Conservation (phyloP, 1,284 basidiomycete genomes). For the Inonotus hispidus region DNA sequence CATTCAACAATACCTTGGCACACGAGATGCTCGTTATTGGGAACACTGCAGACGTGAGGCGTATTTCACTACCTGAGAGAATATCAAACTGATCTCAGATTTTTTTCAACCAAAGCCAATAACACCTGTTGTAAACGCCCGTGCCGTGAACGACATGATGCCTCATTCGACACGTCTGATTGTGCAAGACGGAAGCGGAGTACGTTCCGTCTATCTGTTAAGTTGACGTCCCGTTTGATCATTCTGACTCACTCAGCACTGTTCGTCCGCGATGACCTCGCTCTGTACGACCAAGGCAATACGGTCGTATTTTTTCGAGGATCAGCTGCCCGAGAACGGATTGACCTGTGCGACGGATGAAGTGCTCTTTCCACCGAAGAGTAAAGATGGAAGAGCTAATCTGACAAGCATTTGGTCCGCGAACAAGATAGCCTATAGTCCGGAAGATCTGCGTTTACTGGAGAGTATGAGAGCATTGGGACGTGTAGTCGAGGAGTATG, state of each 20-base stretch:
- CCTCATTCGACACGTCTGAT: constrained; percentile 22
- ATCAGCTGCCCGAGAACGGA: constrained; percentile 22
- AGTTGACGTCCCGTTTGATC: constrained; percentile 1
- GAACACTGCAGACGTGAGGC: constrained; percentile 21
- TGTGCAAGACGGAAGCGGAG: constrained; percentile 24
- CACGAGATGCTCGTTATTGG: constrained; percentile 25
- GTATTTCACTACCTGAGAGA: background rate
- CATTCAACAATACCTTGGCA: constrained; percentile 23
- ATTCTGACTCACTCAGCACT: constrained; percentile 18
- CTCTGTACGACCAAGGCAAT: constrained; percentile 22
- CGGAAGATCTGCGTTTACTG: constrained; percentile 20
- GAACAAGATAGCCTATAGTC: constrained; percentile 6
- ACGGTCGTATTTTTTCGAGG: constrained; percentile 22
- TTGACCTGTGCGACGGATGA: constrained; percentile 23
- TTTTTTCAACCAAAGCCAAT: constrained; percentile 19
- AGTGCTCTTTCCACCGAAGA: constrained; percentile 21
- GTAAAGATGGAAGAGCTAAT: background rate
- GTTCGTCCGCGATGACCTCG: constrained; percentile 24
- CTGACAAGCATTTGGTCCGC: background rate
- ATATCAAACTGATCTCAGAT: background rate
- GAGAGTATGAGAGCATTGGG: constrained; percentile 21
- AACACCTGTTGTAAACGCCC: constrained; percentile 23
- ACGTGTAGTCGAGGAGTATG: constrained; percentile 20
- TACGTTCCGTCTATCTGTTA: background rate
- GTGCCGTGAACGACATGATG: constrained; percentile 23